Evolutionary conservation across 2,329 filamentous ascomycete species (phyloP).

Genomic region (Talaromyces islandicus): DNA sequence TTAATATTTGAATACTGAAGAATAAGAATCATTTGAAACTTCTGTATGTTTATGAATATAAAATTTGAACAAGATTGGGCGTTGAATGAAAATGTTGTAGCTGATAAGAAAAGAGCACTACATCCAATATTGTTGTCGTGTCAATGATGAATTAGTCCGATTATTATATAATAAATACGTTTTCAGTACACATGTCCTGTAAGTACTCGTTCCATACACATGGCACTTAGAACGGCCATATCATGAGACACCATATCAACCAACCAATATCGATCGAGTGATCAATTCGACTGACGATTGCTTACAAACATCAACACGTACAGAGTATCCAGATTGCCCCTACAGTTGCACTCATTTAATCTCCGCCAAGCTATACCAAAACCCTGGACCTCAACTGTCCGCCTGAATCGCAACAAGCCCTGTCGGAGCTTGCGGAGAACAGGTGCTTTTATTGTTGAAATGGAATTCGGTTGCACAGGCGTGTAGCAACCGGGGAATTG

Average conservation of each 20-base stretch:
- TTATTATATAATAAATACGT: too few species aligned
- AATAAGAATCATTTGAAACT: too few species aligned
- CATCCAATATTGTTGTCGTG: too few species aligned
- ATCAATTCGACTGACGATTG: background rate
- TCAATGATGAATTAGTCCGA: too few species aligned
- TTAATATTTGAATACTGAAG: too few species aligned
- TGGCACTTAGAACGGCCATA: background rate
- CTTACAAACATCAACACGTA: background rate
- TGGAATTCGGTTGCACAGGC: background rate
- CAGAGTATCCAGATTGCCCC: too few species aligned
- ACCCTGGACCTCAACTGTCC: background rate
- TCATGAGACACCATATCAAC: background rate
- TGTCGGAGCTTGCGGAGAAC: background rate
- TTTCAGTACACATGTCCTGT: background rate
- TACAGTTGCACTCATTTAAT: background rate
- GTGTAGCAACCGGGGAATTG: background rate
- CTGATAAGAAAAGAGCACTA: too few species aligned
- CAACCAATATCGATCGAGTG: too few species aligned
- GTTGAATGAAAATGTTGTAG: too few species aligned
- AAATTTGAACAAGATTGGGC: too few species aligned
- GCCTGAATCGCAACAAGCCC: background rate
- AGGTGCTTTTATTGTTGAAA: background rate
- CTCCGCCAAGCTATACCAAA: background rate
- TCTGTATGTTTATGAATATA: too few species aligned
- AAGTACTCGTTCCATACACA: background rate